These are phyloP conservation scores for Cucumis melo DNA, from an alignment of 306 rosid species.

Conservation along the genomic window DNA sequence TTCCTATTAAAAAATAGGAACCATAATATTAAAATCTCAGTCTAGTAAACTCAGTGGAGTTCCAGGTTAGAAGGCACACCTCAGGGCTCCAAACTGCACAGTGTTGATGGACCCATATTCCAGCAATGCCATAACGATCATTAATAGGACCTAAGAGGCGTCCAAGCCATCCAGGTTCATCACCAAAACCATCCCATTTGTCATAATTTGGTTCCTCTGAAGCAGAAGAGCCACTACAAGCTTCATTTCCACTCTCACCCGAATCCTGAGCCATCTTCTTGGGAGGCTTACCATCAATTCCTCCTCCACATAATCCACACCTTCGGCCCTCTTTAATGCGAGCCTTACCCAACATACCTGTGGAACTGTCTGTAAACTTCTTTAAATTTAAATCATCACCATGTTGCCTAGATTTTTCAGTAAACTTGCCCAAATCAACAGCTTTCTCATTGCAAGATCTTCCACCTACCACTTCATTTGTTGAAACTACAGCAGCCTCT, in stretches of 20 bases:
- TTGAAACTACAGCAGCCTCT: constrained; percentile 23
- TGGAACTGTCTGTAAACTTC: constrained; percentile 19
- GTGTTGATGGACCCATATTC: constrained; percentile 96
- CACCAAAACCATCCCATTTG: constrained; percentile 92
- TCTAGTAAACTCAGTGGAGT: background rate
- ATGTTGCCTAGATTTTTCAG: constrained; percentile 20
- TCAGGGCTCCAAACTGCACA: constrained; percentile 99
- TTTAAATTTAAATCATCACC: constrained; percentile 17
- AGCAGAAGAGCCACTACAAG: constrained; percentile 65
- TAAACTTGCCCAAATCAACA: constrained; percentile 12
- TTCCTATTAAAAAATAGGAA: background rate
- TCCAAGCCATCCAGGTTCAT: constrained; percentile 94
- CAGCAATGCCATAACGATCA: constrained; percentile 85
- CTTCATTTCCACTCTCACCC: constrained; percentile 80
- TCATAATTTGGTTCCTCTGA: constrained; percentile 77
- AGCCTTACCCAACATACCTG: constrained; percentile 23
- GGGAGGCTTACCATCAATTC: constrained; percentile 81
- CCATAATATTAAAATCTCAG: background rate
- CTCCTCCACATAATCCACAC: constrained; percentile 97
- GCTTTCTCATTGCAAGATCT: constrained; percentile 23
- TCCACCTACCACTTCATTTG: constrained; percentile 27
- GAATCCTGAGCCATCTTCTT: constrained; percentile 50
- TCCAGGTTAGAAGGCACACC: constrained; percentile 36
- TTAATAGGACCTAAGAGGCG: constrained; percentile 87
- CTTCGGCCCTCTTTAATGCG: constrained; percentile 69